phyloP scores from a whole-genome alignment of 495 filamentous ascomycete genomes.

The Trichoderma reesei region DNA sequence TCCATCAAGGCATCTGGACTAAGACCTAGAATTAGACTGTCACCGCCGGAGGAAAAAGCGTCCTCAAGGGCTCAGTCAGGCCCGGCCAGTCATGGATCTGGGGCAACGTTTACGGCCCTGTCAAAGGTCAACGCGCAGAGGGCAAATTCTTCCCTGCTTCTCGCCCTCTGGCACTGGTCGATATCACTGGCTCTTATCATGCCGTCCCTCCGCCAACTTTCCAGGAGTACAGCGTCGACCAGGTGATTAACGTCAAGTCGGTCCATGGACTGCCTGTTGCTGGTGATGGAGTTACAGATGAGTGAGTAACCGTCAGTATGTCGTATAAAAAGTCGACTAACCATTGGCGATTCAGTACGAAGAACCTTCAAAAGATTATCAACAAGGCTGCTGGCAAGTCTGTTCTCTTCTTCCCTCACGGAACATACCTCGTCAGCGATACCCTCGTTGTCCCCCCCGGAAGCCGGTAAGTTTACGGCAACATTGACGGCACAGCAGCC shows the following conservation, averaged over 20 bases:
- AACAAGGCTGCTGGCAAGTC: conserved; percentile 38
- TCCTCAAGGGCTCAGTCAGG: conserved; percentile 19
- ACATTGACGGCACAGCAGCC: background rate
- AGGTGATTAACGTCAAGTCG: conserved; percentile 43
- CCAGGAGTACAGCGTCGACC: conserved; percentile 26
- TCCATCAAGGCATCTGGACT: background rate
- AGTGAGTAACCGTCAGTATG: background rate
- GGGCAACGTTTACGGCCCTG: conserved; percentile 17
- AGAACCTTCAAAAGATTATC: conserved; percentile 42
- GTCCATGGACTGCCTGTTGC: conserved; percentile 20
- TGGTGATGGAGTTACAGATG: conserved; percentile 18
- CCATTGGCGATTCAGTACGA: conserved; percentile 19
- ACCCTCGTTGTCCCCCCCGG: conserved; percentile 48
- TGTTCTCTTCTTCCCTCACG: conserved; percentile 51
- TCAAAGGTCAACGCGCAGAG: background rate
- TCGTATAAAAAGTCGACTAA: too few species aligned
- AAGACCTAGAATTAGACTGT: conserved; percentile 14
- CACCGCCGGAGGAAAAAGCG: conserved; percentile 9
- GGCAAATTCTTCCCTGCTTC: conserved; percentile 17
- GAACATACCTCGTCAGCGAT: conserved; percentile 48
- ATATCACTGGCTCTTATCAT: conserved; percentile 28
- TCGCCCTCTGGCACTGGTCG: conserved; percentile 24
- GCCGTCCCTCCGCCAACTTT: conserved; percentile 32
- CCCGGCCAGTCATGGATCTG: conserved; percentile 17
- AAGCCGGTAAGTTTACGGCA: conserved; percentile 37